Evolutionary conservation across 768 basidiomycete genomes (phyloP).

Genomic region (Rhizopogon vinicolor): DNA sequence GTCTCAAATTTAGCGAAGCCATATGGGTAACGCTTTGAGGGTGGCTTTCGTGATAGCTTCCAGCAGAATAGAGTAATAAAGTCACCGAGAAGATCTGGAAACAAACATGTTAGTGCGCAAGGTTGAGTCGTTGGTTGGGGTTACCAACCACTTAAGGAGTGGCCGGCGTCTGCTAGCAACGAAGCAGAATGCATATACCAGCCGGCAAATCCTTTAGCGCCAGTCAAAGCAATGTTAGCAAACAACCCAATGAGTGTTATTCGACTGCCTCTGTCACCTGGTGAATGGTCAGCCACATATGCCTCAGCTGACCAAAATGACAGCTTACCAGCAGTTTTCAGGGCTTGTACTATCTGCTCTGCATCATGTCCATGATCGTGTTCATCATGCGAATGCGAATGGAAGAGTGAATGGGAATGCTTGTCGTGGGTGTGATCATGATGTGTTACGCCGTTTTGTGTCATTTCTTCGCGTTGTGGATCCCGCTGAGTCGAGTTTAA

Average conservation of each 20-base stretch:
- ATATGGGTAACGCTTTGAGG: constrained; percentile 77
- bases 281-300: constrained; percentile 1
- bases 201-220: constrained; percentile 82
- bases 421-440: constrained; percentile 28
- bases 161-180: constrained; percentile 90
- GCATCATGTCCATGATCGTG: constrained; percentile 56
- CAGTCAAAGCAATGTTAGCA: constrained; percentile 78
- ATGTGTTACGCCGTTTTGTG: constrained; percentile 29
- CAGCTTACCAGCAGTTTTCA: constrained; percentile 58
- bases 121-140: neutral
- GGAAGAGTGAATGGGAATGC: constrained; percentile 63
- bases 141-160: constrained; percentile 76
- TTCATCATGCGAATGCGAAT: constrained; percentile 61
- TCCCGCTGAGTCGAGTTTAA: constrained; percentile 12
- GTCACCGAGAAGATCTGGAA: constrained; percentile 77
- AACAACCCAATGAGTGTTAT: constrained; percentile 85
- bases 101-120: constrained; percentile 5
- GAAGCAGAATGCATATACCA: constrained; percentile 89
- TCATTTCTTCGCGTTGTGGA: constrained; percentile 24
- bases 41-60: constrained; percentile 78
- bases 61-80: constrained; percentile 89
- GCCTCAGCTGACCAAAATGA: neutral
- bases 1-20: constrained; percentile 95
- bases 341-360: constrained; percentile 62
- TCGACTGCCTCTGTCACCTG: constrained; percentile 76